Base-by-base conservation (phyloP, 257 asterid genomes). In the Mentha longifolia region DNA sequence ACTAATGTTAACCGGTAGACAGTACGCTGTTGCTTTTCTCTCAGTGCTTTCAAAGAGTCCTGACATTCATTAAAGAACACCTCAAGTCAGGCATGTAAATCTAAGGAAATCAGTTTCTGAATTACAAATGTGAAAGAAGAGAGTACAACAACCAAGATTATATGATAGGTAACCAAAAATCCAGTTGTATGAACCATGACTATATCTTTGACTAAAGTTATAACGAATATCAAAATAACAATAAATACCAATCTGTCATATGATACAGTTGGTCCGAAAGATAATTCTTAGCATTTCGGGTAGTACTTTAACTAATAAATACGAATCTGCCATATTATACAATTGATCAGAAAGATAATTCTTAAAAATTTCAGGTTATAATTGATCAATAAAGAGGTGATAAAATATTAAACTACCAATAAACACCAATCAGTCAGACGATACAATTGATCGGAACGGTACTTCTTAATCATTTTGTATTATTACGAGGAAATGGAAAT, bases 1-100 rank as follows among this genome's bases (percentile, higher is more conserved):
- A 95, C 99, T 28, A 95, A 83, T 28, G 98, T 95, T 80, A 95
- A 79, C 59, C 99, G 97, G 63, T 95, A 95, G 62, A 95, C 99
- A 30, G 98, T 95, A 66, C 99, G 86, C 61, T 95, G 98, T 68
- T 89, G 86, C 88, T 92, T 95, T 50, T 95, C 98, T 73, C 61
- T 86, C 22, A 95, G 92, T 71, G 97, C 88, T 87, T 83, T 89
- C 89, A 95, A 67, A 46, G 99, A 95, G 78, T 89, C 97, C 99
- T 92, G 83, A 64, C 22, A 79, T 55, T 47, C 51, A 52, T 69
- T 73, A 57, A 20, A 3, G 39, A 69, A 65, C 12, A 33, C 17
- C 43, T 43, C 39, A 72, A 67, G 12, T 78, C 43, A 76, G 62
- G 55, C 33, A 55, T 50, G 61, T 58, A 52, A 57, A 15, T 13